Evolutionary conservation across 2,329 filamentous ascomycete genomes (phyloP).

Genomic region (Domatiomyces globalis): DNA sequence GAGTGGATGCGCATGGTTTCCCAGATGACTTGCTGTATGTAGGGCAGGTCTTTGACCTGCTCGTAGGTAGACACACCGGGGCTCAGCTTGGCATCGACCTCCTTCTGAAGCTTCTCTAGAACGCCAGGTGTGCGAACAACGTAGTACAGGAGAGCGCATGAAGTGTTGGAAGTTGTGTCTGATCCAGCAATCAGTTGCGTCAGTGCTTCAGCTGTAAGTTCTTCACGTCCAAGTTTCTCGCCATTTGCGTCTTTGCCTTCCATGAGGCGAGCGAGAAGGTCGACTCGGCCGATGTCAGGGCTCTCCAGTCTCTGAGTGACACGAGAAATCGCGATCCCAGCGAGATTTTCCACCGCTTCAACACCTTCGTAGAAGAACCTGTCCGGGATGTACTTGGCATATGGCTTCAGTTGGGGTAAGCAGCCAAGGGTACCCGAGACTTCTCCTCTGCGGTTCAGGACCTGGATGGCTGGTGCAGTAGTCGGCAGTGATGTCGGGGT

Average conservation of each 20-base stretch:
- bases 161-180: conserved; percentile 56
- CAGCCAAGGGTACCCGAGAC: conserved; percentile 69
- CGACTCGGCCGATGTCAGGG: conserved; percentile 53
- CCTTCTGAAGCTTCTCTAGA: conserved; percentile 55
- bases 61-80: conserved; percentile 53
- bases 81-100: conserved; percentile 55
- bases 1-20: conserved; percentile 78
- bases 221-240: conserved; percentile 57
- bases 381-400: conserved; percentile 65
- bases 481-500: conserved; percentile 47
- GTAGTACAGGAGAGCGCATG: conserved; percentile 72
- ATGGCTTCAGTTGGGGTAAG: conserved; percentile 60
- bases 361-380: conserved; percentile 66
- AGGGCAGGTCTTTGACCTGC: conserved; percentile 59
- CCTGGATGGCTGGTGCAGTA: conserved; percentile 69
- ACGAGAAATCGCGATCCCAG: conserved; percentile 73
- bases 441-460: conserved; percentile 75
- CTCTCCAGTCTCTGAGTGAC: conserved; percentile 55
- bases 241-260: conserved; percentile 72
- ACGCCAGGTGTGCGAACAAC: conserved; percentile 56
- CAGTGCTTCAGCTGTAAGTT: conserved; percentile 75
- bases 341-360: conserved; percentile 61
- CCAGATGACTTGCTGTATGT: conserved; percentile 61
- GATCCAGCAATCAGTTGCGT: conserved; percentile 70
- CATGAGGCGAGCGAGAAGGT: conserved; percentile 71